These are phyloP conservation scores for Tricladium varicosporioides DNA, from an alignment of 2,329 filamentous ascomycete species.

Conservation along the genomic window DNA sequence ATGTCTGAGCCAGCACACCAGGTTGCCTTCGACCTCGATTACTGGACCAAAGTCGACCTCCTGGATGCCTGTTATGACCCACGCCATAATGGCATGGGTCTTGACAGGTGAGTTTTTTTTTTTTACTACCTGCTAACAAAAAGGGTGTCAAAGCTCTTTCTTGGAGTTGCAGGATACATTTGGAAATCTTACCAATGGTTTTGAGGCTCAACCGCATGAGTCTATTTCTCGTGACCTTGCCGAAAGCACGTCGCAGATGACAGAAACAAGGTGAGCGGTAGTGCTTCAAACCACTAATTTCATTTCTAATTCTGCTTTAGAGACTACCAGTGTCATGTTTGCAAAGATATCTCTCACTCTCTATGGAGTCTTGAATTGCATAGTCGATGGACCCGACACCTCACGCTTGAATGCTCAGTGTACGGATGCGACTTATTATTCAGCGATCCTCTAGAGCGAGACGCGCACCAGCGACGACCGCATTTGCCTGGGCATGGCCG, in stretches of 20 bases:
- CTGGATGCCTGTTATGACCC: slow-evolving; percentile 21
- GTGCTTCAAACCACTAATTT: too few relatives aligned
- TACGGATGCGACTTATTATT: slow-evolving; percentile 11
- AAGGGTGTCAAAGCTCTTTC: slow-evolving; percentile 27
- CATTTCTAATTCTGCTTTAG: too few relatives aligned
- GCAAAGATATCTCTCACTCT: neutral
- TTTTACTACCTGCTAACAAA: slow-evolving; percentile 26
- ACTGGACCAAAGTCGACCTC: slow-evolving; percentile 18
- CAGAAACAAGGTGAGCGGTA: too few relatives aligned
- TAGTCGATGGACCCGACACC: neutral
- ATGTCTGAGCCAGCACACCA: slow-evolving; percentile 17
- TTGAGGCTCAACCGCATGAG: neutral
- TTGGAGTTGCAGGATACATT: too few relatives aligned
- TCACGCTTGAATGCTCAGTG: neutral
- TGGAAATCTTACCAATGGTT: neutral
- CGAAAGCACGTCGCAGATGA: too few relatives aligned
- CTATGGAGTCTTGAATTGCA: neutral
- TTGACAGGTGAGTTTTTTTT: slow-evolving; percentile 25
- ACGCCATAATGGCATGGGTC: slow-evolving; percentile 12
- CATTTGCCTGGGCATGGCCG: slow-evolving; percentile 11
- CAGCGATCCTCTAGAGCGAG: neutral
- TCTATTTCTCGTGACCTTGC: neutral
- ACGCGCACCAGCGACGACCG: slow-evolving; percentile 8
- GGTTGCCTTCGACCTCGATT: neutral
- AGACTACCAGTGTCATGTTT: neutral